A percentile compares a stretch with the other conserved stretches of the same genome.
These are phyloP conservation scores for Isoetes taiwanensis DNA, from an alignment of 75 land plant species.

Conservation along the genomic window DNA sequence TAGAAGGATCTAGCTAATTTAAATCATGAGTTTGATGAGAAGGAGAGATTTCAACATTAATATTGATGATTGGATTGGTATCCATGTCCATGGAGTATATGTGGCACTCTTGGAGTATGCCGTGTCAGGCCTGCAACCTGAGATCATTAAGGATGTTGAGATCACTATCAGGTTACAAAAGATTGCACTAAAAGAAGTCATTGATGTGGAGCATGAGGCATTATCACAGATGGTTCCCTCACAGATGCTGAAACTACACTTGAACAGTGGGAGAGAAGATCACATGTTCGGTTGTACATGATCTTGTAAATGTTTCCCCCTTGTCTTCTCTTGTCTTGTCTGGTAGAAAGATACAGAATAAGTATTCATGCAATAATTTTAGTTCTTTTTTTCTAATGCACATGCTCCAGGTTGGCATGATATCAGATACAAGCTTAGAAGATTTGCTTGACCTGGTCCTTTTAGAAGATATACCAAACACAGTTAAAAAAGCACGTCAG, in stretches of 20 bases:
- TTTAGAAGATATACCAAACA: conserved; percentile 60
- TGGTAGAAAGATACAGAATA: no score
- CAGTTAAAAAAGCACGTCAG: conserved; percentile 61
- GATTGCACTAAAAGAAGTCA: conserved; percentile 30
- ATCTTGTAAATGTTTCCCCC: conserved; percentile 69
- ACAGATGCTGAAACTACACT: conserved; percentile 74
- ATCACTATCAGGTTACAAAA: conserved; percentile 32
- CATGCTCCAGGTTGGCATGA: conserved; percentile 51
- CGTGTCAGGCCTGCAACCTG: no score
- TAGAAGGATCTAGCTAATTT: no score
- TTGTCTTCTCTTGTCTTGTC: no score
- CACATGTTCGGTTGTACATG: conserved; percentile 39
- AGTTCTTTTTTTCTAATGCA: no score
- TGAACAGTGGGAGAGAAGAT: conserved; percentile 61
- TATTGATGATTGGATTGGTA: no score
- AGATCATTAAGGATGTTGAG: conserved; percentile 55
- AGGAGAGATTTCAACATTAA: no score
- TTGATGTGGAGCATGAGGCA: conserved; percentile 44
- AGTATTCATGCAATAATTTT: no score
- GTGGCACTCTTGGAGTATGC: no score
- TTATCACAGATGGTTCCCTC: conserved; percentile 58
- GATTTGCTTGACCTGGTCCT: conserved; percentile 67
- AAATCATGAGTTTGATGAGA: no score
- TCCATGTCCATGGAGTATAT: no score
- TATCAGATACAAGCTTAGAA: conserved; percentile 57